Percentiles rank a stretch among this genome's conserved stretches.
Evolutionary conservation across 1,284 basidiomycete genomes (phyloP).

Genomic region (Lignosus rhinocerotis): DNA sequence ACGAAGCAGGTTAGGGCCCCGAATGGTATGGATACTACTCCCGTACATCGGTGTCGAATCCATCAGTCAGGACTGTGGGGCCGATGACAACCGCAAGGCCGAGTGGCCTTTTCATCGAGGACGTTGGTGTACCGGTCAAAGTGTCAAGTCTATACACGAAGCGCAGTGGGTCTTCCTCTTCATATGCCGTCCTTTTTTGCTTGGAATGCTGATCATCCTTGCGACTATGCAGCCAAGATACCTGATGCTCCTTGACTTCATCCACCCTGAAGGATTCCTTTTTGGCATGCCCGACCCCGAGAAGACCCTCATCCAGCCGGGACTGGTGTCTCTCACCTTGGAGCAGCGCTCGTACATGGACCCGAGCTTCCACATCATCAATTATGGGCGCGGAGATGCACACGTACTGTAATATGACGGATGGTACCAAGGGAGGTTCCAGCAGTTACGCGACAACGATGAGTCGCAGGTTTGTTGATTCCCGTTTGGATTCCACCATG

Average conservation of each 20-base stretch:
- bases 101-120: slow-evolving; percentile 42
- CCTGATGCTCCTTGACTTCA: slow-evolving; percentile 38
- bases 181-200: slow-evolving; percentile 17
- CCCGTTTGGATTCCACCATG: too few species aligned
- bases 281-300: slow-evolving; percentile 43
- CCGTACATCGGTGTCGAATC: slow-evolving; percentile 24
- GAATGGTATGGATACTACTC: slow-evolving; percentile 54
- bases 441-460: slow-evolving; percentile 2
- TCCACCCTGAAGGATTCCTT: slow-evolving; percentile 40
- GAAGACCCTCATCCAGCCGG: slow-evolving; percentile 47
- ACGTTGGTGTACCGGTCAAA: slow-evolving; percentile 41
- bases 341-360: slow-evolving; percentile 15
- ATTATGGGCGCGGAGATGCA: slow-evolving; percentile 40
- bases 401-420: not conserved
- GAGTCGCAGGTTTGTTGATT: not conserved
- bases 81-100: not conserved
- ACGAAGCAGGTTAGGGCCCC: slow-evolving; percentile 37
- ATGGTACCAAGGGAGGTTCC: not conserved
- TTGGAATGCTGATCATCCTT: not conserved
- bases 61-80: slow-evolving; percentile 1
- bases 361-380: slow-evolving; percentile 48
- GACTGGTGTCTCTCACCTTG: slow-evolving; percentile 39
- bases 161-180: slow-evolving; percentile 34
- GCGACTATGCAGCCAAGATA: slow-evolving; percentile 18
- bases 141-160: slow-evolving; percentile 29